Base-by-base conservation (phyloP, 352 stramenopile species). In the Pythium folliculosum region DNA sequence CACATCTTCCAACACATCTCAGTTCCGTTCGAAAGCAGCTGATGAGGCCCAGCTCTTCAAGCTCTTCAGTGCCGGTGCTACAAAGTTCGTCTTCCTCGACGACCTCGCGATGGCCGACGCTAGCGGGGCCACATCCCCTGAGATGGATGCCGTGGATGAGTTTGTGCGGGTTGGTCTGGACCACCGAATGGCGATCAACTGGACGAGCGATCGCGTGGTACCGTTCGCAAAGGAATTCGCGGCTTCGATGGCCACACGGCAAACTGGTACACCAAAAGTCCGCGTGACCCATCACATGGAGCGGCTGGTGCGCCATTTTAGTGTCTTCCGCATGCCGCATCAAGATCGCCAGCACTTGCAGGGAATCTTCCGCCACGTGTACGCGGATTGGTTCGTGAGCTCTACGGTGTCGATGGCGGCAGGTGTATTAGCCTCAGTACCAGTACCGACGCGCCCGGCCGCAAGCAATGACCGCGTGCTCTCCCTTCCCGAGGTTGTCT, bases 71-170 rank as follows among this genome's bases (percentile, higher is more conserved):
- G 53, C 49, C 3, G 49, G 48, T 9, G 55, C 64, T 40, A 35
- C 55, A 6, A 63, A 72, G 4, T 82, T 84, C 38, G 60, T 89
- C 5, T 91, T 91, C 57, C 12, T 91, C 14, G 82, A 91, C 60
- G 80, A 91, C 45, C 48, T 91, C 1, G 60, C 47, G 13, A 51
- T 65, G 19, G 5, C 52, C 25, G 7, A 70, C 17, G 5, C 32
- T 7, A 58, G 30, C 16, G 9, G 32, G 32, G 19, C 6, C 38
- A 52, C 13, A 14, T 49, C 43, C 30, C 22, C 16, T 2, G 23
- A 67, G 12, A 40, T 60, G 10, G 54, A 61, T 3, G 52, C 52
- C 10, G 60, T 79, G 16, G 56, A 75, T 3, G 71, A 87, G n/a
- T 88, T 82, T 48, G 60, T 85, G 27, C 77, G 82, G 1, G 61